phyloP scores from a whole-genome alignment of 2,329 filamentous ascomycete species.

The Westerdykella sp. region DNA sequence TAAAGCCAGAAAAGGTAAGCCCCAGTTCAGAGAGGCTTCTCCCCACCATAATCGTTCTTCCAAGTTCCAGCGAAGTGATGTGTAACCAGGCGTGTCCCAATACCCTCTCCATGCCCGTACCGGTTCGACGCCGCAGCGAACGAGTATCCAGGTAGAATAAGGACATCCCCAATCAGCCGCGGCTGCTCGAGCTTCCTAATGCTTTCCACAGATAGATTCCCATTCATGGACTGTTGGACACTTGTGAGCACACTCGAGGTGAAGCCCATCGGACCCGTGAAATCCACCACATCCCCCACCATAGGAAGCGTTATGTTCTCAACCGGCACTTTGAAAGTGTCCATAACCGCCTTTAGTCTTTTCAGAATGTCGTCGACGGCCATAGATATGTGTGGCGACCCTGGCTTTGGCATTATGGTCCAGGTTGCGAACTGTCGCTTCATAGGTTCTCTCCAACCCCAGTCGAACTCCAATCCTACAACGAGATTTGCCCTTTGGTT shows the following conservation, averaged over 20 bases:
- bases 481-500: slow-evolving; percentile 26
- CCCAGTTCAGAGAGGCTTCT: slow-evolving; percentile 1
- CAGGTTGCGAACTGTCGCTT: slow-evolving; percentile 25
- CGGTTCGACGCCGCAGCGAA: too few relatives aligned
- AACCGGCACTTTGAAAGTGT: slow-evolving; percentile 10
- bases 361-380: slow-evolving; percentile 26
- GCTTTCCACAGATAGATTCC: slow-evolving; percentile 9
- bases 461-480: slow-evolving; percentile 38
- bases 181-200: slow-evolving; percentile 20
- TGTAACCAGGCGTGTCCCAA: slow-evolving; percentile 3
- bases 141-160: too few relatives aligned
- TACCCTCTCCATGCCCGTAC: too few relatives aligned
- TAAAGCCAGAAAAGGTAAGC: neutral
- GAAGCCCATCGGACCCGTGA: slow-evolving; percentile 23
- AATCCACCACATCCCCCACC: slow-evolving; percentile 25
- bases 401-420: slow-evolving; percentile 26
- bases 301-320: slow-evolving; percentile 13
- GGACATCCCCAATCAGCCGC: too few relatives aligned
- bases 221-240: slow-evolving; percentile 12
- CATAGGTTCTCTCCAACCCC: slow-evolving; percentile 13
- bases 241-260: slow-evolving; percentile 22
- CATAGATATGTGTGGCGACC: slow-evolving; percentile 17
- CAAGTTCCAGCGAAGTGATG: slow-evolving; percentile 18
- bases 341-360: slow-evolving; percentile 7
- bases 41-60: slow-evolving; percentile 16